Evolutionary conservation across 371 early-diverging fungal species (phyloP).

Genomic region (Neoconidiobolus thromboides): DNA sequence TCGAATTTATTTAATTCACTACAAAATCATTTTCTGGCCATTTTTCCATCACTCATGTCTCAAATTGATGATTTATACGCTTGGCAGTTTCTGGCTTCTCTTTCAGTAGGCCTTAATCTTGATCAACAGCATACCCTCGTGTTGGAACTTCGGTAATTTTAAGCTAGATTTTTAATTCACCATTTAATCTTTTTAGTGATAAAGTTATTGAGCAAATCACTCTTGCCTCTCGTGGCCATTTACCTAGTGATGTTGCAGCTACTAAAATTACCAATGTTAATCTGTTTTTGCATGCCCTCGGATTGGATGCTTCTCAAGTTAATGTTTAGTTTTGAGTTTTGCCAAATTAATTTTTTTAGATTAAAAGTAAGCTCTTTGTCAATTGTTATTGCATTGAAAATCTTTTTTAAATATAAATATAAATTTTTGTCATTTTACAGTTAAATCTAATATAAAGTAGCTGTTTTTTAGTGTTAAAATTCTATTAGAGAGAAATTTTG

Average conservation of each 20-base stretch:
- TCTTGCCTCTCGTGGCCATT: conserved; percentile 30
- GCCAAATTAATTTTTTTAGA: too few relatives aligned
- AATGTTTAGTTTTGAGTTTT: conserved; percentile 13
- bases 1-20: conserved; percentile 49
- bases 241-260: conserved; percentile 35
- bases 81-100: conserved; percentile 95
- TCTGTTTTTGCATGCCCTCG: conserved; percentile 84
- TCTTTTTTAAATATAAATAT: too few relatives aligned
- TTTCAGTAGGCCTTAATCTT: conserved; percentile 80
- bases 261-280: conserved; percentile 72
- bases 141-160: conserved; percentile 52
- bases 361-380: too few relatives aligned
- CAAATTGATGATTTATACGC: conserved; percentile 73
- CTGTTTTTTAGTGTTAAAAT: too few relatives aligned
- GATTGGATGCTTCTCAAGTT: conserved; percentile 78
- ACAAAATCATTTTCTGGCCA: conserved; percentile 48
- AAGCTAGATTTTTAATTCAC: not conserved
- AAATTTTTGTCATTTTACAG: too few relatives aligned
- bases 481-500: too few relatives aligned
- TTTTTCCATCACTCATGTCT: conserved; percentile 49
- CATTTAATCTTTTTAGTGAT: conserved; percentile 23
- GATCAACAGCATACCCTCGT: conserved; percentile 86
- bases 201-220: conserved; percentile 67
- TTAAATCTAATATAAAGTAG: too few relatives aligned
- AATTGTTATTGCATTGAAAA: too few relatives aligned